phyloP scores from a whole-genome alignment of 202 grass and related monocot genomes.

The Tripidium arundinaceum region DNA sequence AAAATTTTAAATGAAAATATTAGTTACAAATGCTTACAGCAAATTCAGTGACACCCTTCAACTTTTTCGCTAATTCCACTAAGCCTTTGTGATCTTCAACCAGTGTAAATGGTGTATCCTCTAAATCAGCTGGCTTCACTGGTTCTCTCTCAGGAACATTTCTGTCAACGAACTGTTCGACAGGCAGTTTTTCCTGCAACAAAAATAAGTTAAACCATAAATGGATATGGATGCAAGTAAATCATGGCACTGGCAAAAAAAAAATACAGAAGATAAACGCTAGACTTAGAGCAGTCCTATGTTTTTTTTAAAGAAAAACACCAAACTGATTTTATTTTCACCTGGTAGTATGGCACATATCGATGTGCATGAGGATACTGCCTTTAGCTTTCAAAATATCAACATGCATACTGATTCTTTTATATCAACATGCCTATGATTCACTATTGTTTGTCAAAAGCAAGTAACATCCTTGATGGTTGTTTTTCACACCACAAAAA shows the following conservation, averaged over 20 bases:
- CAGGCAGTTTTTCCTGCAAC: slow-evolving; percentile 58
- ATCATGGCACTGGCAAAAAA: not conserved
- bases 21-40: slow-evolving; percentile 54
- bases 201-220: slow-evolving; percentile 18
- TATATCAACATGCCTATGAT: not conserved
- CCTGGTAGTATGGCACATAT: not conserved
- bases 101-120: slow-evolving; percentile 61
- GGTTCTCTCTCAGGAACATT: slow-evolving; percentile 51
- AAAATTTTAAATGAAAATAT: not conserved
- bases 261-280: not conserved
- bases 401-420: slow-evolving; percentile 1
- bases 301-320: slow-evolving; percentile 19
- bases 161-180: slow-evolving; percentile 58
- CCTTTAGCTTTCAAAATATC: not conserved
- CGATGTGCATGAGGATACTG: not conserved
- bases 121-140: slow-evolving; percentile 54
- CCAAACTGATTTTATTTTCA: not conserved
- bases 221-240: slow-evolving; percentile 6
- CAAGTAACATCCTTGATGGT: not conserved
- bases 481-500: not conserved
- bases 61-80: slow-evolving; percentile 54
- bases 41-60: slow-evolving; percentile 67
- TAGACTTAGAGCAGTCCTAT: not conserved
- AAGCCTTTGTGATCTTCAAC: slow-evolving; percentile 65
- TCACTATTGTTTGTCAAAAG: not conserved